phyloP scores from a whole-genome alignment of 2,329 filamentous ascomycete genomes.

The Salinomyces thailandicus region DNA sequence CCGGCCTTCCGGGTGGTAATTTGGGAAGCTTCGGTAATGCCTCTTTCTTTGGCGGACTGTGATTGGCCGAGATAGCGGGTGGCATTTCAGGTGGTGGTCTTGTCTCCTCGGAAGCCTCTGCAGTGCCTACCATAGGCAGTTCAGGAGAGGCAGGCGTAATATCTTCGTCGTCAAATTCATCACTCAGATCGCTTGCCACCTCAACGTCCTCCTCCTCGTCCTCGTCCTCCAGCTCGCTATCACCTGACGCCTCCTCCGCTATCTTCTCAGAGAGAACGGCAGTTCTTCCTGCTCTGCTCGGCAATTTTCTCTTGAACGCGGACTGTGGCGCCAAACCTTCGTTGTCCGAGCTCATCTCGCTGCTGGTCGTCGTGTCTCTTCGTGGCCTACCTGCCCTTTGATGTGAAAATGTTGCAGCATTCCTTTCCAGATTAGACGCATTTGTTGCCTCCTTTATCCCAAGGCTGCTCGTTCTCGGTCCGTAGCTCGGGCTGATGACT shows the following conservation, averaged over 20 bases:
- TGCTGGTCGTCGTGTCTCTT: conserved; percentile 69
- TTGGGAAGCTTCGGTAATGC: conserved; percentile 50
- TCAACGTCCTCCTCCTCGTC: conserved; percentile 26
- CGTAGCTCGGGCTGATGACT: conserved; percentile 44
- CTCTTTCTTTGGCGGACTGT: conserved; percentile 51
- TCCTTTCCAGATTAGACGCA: conserved; percentile 41
- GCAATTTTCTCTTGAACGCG: conserved; percentile 51
- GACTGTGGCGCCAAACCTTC: conserved; percentile 54
- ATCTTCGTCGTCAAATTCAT: conserved; percentile 50
- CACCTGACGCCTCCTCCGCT: conserved; percentile 35
- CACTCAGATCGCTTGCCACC: conserved; percentile 33
- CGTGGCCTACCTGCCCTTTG: conserved; percentile 40
- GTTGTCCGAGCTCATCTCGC: conserved; percentile 73
- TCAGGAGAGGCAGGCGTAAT: conserved; percentile 54
- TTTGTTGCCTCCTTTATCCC: conserved; percentile 54
- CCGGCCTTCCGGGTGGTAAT: conserved; percentile 60
- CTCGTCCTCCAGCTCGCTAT: conserved; percentile 31
- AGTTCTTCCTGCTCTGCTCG: conserved; percentile 44
- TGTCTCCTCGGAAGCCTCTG: conserved; percentile 41
- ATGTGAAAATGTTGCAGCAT: conserved; percentile 1
- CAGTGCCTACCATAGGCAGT: conserved; percentile 54
- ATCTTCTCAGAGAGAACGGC: conserved; percentile 46
- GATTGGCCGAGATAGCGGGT: conserved; percentile 31
- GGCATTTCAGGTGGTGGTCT: conserved; percentile 33
- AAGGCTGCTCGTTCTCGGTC: conserved; percentile 56